These are phyloP conservation scores for Sanguinoderma infundibulare DNA, from an alignment of 1,284 basidiomycete species.

Conservation along the genomic window DNA sequence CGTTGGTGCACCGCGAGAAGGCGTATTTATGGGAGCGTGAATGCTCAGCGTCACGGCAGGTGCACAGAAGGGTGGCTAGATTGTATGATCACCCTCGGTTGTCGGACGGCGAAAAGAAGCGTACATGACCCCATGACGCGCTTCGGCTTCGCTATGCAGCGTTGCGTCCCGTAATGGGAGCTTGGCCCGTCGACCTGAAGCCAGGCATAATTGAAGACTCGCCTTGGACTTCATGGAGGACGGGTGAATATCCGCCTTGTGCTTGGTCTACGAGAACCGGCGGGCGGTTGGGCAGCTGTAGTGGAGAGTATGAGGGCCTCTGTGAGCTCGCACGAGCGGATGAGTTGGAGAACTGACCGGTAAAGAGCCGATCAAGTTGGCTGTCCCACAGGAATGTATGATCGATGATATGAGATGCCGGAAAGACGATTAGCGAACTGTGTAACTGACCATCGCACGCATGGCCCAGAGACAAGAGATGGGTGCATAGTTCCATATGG, in stretches of 20 bases:
- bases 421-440: background rate
- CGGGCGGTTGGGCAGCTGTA: slow-evolving; percentile 13
- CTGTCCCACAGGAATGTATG: background rate
- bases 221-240: slow-evolving; percentile 15
- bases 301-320: background rate
- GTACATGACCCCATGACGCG: slow-evolving; percentile 7
- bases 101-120: slow-evolving; percentile 1
- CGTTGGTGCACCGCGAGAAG: background rate
- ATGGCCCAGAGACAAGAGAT: background rate
- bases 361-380: slow-evolving; percentile 7
- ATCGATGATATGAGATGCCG: background rate
- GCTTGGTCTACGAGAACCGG: slow-evolving; percentile 11
- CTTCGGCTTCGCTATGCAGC: background rate
- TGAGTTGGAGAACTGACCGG: slow-evolving; percentile 11
- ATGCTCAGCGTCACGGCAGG: background rate
- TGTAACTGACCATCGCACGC: background rate
- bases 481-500: slow-evolving; percentile 11
- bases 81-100: background rate
- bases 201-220: slow-evolving; percentile 6
- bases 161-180: background rate
- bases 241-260: slow-evolving; percentile 7
- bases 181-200: background rate
- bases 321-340: background rate
- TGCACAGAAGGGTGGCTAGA: background rate
- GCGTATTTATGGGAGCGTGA: slow-evolving; percentile 2